Percentiles rank a stretch among this genome's conserved stretches.
Evolutionary conservation across 192 early-diverging fungal genomes (phyloP).

Genomic region (Podila verticillata): DNA sequence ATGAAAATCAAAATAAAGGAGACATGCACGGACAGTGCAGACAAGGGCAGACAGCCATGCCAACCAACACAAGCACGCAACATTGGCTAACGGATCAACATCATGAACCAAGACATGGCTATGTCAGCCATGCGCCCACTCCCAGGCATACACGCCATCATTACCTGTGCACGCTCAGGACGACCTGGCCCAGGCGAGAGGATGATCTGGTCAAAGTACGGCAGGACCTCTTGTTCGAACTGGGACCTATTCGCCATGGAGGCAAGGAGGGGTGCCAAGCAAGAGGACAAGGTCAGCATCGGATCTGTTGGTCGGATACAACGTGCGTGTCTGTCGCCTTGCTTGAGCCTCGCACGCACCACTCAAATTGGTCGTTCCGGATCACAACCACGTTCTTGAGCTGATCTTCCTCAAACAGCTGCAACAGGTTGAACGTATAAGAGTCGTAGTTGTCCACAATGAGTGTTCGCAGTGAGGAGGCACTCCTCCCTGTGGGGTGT

Average conservation of each 20-base stretch:
- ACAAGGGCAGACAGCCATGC: too few species aligned
- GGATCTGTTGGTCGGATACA: too few species aligned
- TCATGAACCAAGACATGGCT: neutral
- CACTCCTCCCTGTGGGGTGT: too few species aligned
- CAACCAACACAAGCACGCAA: neutral
- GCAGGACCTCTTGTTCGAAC: slow-evolving; percentile 70
- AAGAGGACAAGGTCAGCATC: neutral
- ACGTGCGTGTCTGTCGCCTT: too few species aligned
- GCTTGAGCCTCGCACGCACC: slow-evolving; percentile 57
- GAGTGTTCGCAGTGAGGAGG: slow-evolving; percentile 61
- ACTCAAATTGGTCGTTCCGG: slow-evolving; percentile 91
- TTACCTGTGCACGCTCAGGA: slow-evolving; percentile 68
- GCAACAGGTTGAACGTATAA: slow-evolving; percentile 96
- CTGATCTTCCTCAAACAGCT: slow-evolving; percentile 64
- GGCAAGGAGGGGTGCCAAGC: neutral
- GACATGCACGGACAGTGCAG: neutral
- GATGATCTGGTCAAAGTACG: slow-evolving; percentile 87
- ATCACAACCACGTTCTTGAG: slow-evolving; percentile 78
- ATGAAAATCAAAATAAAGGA: neutral
- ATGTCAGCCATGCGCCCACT: too few species aligned
- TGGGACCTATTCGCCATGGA: slow-evolving; percentile 56
- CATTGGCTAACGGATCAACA: neutral
- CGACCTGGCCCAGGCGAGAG: slow-evolving; percentile 96
- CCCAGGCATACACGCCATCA: neutral
- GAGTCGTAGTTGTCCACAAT: slow-evolving; percentile 98